Base-by-base conservation (phyloP, 148 eudicot species). In the Chenopodium album region DNA sequence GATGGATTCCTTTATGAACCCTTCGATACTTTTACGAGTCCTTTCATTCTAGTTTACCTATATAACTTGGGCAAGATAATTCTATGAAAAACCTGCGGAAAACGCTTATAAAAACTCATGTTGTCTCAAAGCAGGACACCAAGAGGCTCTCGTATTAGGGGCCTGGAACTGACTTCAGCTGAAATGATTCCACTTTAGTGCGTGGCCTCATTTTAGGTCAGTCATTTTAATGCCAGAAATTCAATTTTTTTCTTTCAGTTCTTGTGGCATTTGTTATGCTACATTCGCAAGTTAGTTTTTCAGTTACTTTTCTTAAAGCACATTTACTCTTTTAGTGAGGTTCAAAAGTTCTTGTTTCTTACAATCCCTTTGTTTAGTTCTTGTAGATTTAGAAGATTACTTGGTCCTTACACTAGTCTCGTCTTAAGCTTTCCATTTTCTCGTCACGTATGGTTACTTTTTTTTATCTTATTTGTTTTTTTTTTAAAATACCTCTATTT, bases 161-260 rank as follows among this genome's bases (percentile, higher is more conserved):
- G 95, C 99, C 93, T 90, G 98, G 94, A 92, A 94, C 91, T 92
- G 93, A 89, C 91, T 92, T 89, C 94, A 87, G 97, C 95, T 86
- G 97, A 97, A 92, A 91, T 92, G 97, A 89, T 88, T 89, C 98
- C 99, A 91, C 90, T 88, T 87, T 89, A 94, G 82, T 94, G 89
- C 91, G 92, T 97, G 97, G 94, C 91, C 92, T 90, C 93, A 87
- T 90, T 88, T 88, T 92, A 94, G 97, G 98, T 94, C 95, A 92
- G 98, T 94, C 78, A 80, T 84, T 87, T 92, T 92, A 91, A 85
- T 85, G 94, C 56, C 88, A 82, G 73, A 78, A 94, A 87, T 80
- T 82, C 79, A 81, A 64, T 74, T 76, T 76, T 88, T 86, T 60
- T 67, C 74, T 74, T 83, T 85, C 80, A 77, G 73, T 87, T 79